A percentile compares a stretch with the other conserved stretches of the same genome.
Conservation (phyloP, 176 grass and related monocot genomes). For the Rhynchospora pubera region DNA sequence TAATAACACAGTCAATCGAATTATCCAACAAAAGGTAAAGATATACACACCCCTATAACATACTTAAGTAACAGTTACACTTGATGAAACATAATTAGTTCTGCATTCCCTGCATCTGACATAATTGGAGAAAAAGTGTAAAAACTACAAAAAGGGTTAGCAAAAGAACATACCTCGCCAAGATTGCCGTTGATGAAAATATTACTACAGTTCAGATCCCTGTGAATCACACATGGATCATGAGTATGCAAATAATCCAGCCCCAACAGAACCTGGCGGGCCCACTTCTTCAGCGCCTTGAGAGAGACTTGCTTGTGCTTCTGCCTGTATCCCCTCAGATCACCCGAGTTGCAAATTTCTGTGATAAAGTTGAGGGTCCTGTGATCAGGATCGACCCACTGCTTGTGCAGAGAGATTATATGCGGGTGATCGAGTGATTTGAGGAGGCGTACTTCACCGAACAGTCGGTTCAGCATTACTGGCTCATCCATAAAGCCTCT, state of each 20-base stretch:
- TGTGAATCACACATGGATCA: slow-evolving; percentile 95
- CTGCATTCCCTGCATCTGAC: not conserved
- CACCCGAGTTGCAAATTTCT: slow-evolving; percentile 83
- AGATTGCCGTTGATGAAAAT: slow-evolving; percentile 98
- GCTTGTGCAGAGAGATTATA: slow-evolving; percentile 77
- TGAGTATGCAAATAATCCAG: slow-evolving; percentile 81
- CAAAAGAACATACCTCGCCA: slow-evolving; percentile 48
- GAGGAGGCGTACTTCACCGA: slow-evolving; percentile 78
- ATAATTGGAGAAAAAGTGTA: not conserved
- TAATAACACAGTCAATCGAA: not conserved
- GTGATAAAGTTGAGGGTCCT: slow-evolving; percentile 96
- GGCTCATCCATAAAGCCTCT: slow-evolving; percentile 43
- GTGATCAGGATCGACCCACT: slow-evolving; percentile 55
- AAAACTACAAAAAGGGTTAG: not conserved
- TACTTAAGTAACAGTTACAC: not conserved
- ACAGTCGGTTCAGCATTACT: slow-evolving; percentile 54
- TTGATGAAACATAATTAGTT: not conserved
- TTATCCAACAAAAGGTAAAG: not conserved
- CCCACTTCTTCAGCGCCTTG: slow-evolving; percentile 96
- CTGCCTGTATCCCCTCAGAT: slow-evolving; percentile 70
- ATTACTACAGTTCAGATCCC: slow-evolving; percentile 97
- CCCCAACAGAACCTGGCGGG: slow-evolving; percentile 63
- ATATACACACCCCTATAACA: not conserved
- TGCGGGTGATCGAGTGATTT: slow-evolving; percentile 68
- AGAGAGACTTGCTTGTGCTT: slow-evolving; percentile 77